phyloP scores from a whole-genome alignment of 2,329 filamentous ascomycete species.

The Emergomyces pasteurianus region DNA sequence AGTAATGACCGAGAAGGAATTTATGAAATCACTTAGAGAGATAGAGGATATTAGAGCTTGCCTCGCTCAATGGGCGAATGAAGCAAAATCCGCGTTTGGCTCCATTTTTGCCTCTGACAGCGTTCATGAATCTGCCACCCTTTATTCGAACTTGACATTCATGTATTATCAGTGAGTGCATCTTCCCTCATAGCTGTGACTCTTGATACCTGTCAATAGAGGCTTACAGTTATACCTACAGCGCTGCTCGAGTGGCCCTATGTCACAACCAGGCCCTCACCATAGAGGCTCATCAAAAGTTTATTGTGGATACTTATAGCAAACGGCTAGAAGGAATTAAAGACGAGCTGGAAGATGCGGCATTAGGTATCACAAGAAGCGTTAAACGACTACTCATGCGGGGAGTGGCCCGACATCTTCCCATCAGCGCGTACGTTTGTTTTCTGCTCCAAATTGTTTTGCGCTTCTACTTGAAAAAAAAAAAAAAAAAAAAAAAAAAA shows the following conservation, averaged over 20 bases:
- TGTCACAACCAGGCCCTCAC: constrained; percentile 39
- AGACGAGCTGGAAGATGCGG: constrained; percentile 35
- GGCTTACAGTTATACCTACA: constrained; percentile 10
- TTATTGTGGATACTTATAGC: constrained; percentile 28
- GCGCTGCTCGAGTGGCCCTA: constrained; percentile 34
- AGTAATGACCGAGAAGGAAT: constrained; percentile 6
- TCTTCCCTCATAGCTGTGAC: background rate
- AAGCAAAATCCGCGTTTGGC: constrained; percentile 15
- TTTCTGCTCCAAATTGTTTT: too few relatives aligned
- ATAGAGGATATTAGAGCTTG: constrained; percentile 28
- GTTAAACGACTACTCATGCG: constrained; percentile 38
- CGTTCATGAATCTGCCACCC: constrained; percentile 32
- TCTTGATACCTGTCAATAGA: background rate
- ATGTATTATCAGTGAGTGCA: constrained; percentile 41
- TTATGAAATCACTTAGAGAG: constrained; percentile 1
- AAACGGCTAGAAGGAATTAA: constrained; percentile 20
- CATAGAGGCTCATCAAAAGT: constrained; percentile 26
- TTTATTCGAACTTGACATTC: constrained; percentile 39
- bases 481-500: too few relatives aligned
- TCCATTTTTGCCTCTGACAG: constrained; percentile 2
- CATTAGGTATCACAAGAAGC: constrained; percentile 34
- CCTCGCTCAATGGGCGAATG: constrained; percentile 32
- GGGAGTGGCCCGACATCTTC: constrained; percentile 36
- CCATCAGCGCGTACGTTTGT: constrained; percentile 36
- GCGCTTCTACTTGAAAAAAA: background rate